phyloP scores from a whole-genome alignment of 83 land plant genomes.

The Diphasiastrum complanatum region DNA sequence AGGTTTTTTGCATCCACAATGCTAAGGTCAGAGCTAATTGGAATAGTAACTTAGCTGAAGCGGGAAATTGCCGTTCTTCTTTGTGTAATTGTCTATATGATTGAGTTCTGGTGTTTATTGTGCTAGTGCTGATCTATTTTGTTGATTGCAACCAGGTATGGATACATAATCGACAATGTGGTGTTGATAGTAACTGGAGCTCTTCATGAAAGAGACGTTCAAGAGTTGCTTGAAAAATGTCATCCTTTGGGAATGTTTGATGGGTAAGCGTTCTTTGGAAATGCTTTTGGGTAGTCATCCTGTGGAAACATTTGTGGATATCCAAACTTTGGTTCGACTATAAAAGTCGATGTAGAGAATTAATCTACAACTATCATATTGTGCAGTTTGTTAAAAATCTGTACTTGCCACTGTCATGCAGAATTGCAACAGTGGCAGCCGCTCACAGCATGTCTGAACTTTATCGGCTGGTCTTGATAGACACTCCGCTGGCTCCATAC shows the following conservation, averaged over 20 bases:
- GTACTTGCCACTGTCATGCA: slow-evolving; percentile 20
- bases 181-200: slow-evolving; percentile 99
- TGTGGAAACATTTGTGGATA: background rate
- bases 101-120: background rate
- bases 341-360: background rate
- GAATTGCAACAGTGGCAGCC: slow-evolving; percentile 95
- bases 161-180: slow-evolving; percentile 99
- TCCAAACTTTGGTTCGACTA: background rate
- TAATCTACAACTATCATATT: background rate
- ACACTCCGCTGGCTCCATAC: slow-evolving; percentile 98
- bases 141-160: slow-evolving; percentile 51
- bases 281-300: background rate
- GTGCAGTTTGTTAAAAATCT: background rate
- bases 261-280: slow-evolving; percentile 42
- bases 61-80: background rate
- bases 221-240: slow-evolving; percentile 93
- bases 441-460: slow-evolving; percentile 98
- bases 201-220: slow-evolving; percentile 97
- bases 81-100: background rate
- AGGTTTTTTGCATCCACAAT: too few species aligned
- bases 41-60: too few species aligned
- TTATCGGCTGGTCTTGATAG: slow-evolving; percentile 91
- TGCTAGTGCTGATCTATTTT: background rate
- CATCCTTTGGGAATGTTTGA: slow-evolving; percentile 99
- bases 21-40: too few species aligned